Conservation (phyloP, 176 grass and related monocot species). For the Rhynchospora pubera region DNA sequence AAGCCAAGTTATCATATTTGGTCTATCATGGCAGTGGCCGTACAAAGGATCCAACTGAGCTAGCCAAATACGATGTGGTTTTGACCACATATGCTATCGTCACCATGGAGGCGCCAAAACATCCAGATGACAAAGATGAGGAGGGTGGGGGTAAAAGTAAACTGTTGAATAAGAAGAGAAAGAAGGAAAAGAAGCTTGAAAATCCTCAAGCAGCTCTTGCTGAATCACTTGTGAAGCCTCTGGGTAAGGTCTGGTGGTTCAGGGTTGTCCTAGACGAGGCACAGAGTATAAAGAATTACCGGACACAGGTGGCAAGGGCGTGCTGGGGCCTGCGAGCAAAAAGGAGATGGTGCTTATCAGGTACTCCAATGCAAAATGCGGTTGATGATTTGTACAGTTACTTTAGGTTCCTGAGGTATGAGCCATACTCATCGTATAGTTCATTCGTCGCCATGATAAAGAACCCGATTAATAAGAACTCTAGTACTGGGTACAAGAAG, state of each 20-base stretch:
- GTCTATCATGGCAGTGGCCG: conserved; percentile 94
- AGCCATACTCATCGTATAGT: conserved; percentile 68
- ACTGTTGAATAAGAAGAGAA: conserved; percentile 66
- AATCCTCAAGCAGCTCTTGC: conserved; percentile 27
- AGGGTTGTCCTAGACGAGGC: conserved; percentile 98
- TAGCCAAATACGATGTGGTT: conserved; percentile 95
- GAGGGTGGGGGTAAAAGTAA: conserved; percentile 72
- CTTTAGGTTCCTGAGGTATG: conserved; percentile 93
- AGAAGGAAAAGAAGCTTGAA: conserved; percentile 47
- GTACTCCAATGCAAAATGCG: conserved; percentile 97
- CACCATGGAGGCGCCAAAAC: conserved; percentile 97
- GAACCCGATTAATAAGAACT: conserved; percentile 68
- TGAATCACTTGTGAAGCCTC: conserved; percentile 63
- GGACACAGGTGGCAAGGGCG: conserved; percentile 89
- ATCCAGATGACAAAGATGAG: conserved; percentile 74
- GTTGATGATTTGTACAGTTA: conserved; percentile 97
- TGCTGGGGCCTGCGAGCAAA: conserved; percentile 96
- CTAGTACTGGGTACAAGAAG: conserved; percentile 75
- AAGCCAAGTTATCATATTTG: conserved; percentile 76
- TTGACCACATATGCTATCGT: conserved; percentile 98
- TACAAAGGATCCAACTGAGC: conserved; percentile 72
- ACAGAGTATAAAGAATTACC: conserved; percentile 97
- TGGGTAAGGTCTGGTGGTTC: conserved; percentile 91
- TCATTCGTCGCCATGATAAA: conserved; percentile 84
- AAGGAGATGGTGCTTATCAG: conserved; percentile 99